Percentiles rank a stretch among this genome's conserved stretches.
These are phyloP conservation scores for Mycena haematopus DNA, from an alignment of 768 basidiomycete species.

Conservation along the genomic window DNA sequence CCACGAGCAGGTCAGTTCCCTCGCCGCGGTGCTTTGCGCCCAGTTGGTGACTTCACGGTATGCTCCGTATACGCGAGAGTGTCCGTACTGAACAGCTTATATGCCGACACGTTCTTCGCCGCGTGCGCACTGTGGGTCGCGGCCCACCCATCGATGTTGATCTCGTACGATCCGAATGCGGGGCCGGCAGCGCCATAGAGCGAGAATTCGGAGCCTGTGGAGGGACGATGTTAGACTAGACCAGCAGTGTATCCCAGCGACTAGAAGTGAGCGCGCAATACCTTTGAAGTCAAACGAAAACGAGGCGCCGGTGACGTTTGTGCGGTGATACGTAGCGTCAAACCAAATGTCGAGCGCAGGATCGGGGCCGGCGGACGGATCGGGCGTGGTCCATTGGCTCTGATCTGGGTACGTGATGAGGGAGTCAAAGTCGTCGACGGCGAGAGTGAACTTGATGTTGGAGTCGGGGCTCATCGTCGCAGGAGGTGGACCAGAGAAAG, in stretches of 20 bases:
- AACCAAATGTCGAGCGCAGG: constrained; percentile 24
- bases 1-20: constrained; percentile 22
- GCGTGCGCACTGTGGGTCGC: constrained; percentile 17
- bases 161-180: constrained; percentile 22
- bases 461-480: neutral
- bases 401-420: constrained; percentile 28
- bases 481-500: neutral
- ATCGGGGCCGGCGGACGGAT: constrained; percentile 24
- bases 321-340: constrained; percentile 27
- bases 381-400: constrained; percentile 28
- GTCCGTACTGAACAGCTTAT: constrained; percentile 21
- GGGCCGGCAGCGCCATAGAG: constrained; percentile 27
- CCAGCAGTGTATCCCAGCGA: too few species aligned
- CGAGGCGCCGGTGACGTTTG: constrained; percentile 22
- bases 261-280: too few species aligned
- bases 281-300: constrained; percentile 27
- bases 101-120: constrained; percentile 4
- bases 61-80: constrained; percentile 17
- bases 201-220: constrained; percentile 19
- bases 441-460: constrained; percentile 17
- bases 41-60: constrained; percentile 23
- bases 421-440: constrained; percentile 31
- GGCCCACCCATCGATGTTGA: constrained; percentile 19
- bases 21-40: constrained; percentile 13
- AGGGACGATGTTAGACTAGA: too few species aligned